Conservation (phyloP, 805 yeast species). For the Monosporozyma yasuniensis region DNA sequence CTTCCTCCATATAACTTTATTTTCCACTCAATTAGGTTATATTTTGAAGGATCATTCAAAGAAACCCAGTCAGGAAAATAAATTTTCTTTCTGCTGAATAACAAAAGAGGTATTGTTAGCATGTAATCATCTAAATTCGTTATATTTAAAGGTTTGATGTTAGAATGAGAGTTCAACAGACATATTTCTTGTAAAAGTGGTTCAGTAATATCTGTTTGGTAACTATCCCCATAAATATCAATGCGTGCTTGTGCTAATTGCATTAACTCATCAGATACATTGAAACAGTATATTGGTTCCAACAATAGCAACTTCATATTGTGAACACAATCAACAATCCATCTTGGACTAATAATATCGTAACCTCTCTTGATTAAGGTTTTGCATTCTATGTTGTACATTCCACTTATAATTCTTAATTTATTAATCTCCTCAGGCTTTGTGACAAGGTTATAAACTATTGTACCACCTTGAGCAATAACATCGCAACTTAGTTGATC, state of each 20-base stretch:
- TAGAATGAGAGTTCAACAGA: not conserved
- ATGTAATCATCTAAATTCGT: not conserved
- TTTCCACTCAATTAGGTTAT: constrained; percentile 13
- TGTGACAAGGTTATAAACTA: constrained; percentile 32
- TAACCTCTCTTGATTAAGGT: constrained; percentile 38
- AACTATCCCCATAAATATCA: constrained; percentile 62
- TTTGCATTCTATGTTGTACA: constrained; percentile 32
- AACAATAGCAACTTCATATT: constrained; percentile 35
- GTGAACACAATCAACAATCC: constrained; percentile 57
- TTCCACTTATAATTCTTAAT: constrained; percentile 33
- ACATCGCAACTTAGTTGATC: constrained; percentile 34
- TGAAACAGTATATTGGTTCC: constrained; percentile 53
- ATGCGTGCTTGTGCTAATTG: constrained; percentile 29
- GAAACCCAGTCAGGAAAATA: constrained; percentile 20
- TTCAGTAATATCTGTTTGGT: constrained; percentile 12
- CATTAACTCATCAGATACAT: constrained; percentile 29
- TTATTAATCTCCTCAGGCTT: constrained; percentile 7
- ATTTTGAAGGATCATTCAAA: constrained; percentile 2
- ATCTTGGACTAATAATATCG: constrained; percentile 56
- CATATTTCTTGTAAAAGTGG: not conserved
- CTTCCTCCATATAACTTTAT: constrained; percentile 41
- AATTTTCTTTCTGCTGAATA: constrained; percentile 33
- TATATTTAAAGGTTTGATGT: not conserved
- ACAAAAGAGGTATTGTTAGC: constrained; percentile 18
- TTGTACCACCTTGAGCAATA: constrained; percentile 42